Evolutionary conservation across 2,329 filamentous ascomycete genomes (phyloP), one percentile per base, ranked within the genome.

Genomic region (Xylaria sp.): DNA sequence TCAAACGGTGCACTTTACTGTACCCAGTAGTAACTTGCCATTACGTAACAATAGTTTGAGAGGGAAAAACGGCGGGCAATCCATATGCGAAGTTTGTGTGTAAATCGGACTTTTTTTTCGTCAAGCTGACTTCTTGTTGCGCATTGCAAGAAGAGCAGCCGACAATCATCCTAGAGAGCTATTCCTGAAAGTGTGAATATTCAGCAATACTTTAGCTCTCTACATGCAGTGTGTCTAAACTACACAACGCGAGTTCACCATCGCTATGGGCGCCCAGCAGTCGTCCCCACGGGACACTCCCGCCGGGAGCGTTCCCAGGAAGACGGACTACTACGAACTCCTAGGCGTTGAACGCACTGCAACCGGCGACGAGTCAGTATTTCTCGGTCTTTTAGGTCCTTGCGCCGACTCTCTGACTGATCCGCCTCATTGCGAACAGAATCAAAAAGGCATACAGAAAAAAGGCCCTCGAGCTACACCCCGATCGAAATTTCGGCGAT

Each of bases 361-460:
- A 39, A 86, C 86, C 4, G 89, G 92, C 50, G 90, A 95, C 58
- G 92, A 97, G 87, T 92, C 75, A 57, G 59, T 62, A 6, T 34
- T 37, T 51, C 23, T n/a, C 11, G 4, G 13, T 2, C 30, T 52
- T 19, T 16, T 50, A 48, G 44, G 34, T 54, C 30, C 52, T 50
- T 44, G 13, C 51, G 47, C 42, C 46, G 44, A 49, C 44, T 55
- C 9, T 53, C 35, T 57, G 48, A 35, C 48, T 57, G 47, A 53
- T 9, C 53, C 18, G 10, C 18, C 51, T 60, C 93, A 89, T 18
- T n/a, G n/a, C 11, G 18, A 19, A 51, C 16, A 64, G 63, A 65
- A 92, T 99, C 70, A 96, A 96, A 71, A 96, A 91, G 70, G 92
- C 92, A 11, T 99, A 99, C 75, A 86, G 91, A 65, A 86, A 79